A percentile compares a stretch with the other conserved stretches of the same genome.
Conservation (phyloP, 2,329 filamentous ascomycete species). For the Pseudogymnoascus pannorum region DNA sequence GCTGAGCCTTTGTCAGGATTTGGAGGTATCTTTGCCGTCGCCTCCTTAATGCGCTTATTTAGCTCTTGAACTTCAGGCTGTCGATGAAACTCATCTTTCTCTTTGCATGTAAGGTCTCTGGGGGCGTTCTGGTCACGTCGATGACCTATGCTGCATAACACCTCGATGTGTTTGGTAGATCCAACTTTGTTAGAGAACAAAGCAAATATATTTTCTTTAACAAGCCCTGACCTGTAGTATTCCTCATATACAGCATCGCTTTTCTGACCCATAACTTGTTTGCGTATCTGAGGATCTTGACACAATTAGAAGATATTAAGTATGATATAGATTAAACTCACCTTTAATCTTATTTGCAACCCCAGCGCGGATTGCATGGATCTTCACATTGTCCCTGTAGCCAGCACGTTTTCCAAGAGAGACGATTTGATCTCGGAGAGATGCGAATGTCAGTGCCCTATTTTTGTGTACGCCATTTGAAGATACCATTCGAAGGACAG, state of each 20-base stretch:
- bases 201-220: no score
- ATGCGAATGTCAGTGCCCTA: constrained; percentile 1
- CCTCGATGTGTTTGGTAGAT: constrained; percentile 6
- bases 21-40: neutral
- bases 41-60: neutral
- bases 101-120: constrained; percentile 1
- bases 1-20: neutral
- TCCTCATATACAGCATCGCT: no score
- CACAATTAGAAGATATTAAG: neutral
- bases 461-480: neutral
- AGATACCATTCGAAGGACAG: constrained; percentile 2
- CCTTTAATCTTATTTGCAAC: constrained; percentile 9
- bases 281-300: constrained; percentile 1
- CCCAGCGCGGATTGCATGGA: neutral
- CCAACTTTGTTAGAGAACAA: neutral
- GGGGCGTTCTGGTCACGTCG: constrained; percentile 2
- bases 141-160: constrained; percentile 1
- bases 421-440: neutral
- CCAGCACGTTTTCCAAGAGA: neutral
- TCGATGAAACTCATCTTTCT: neutral
- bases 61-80: neutral
- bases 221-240: no score
- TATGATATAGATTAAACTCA: neutral
- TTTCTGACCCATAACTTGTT: constrained; percentile 3
- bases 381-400: constrained; percentile 1